Conservation (phyloP, 345 rosid genomes). For the Eutrema japonicum region DNA sequence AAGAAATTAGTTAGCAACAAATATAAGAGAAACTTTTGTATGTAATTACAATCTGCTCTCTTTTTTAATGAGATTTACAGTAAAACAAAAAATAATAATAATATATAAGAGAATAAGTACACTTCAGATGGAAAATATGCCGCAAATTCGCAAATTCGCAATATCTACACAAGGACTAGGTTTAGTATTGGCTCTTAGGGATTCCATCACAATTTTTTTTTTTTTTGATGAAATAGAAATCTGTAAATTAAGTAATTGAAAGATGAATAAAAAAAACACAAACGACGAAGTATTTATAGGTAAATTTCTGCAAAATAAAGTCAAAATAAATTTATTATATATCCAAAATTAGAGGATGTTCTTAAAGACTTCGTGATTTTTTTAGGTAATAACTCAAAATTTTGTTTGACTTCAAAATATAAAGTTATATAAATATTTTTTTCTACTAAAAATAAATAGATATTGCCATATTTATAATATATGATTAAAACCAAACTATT, state of each 20-base stretch:
- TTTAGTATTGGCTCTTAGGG: neutral
- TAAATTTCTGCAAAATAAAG: neutral
- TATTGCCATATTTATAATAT: no score
- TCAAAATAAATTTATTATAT: neutral
- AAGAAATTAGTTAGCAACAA: neutral
- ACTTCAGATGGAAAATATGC: no score
- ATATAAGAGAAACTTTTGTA: neutral
- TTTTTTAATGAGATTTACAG: no score
- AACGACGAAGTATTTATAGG: neutral
- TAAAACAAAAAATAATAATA: no score
- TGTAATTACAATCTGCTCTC: no score
- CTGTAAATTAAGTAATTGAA: neutral
- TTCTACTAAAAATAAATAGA: no score
- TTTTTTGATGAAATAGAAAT: neutral
- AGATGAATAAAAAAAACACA: neutral
- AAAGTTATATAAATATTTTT: no score
- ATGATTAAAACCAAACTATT: no score
- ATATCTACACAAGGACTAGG: neutral
- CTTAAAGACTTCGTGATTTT: no score
- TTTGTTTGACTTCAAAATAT: no score
- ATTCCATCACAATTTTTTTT: neutral
- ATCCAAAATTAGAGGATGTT: neutral
- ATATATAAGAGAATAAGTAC: neutral
- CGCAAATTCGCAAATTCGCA: no score
- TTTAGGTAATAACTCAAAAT: no score